phyloP scores from a whole-genome alignment of 2,329 filamentous ascomycete species.

The Xylaria sp. region DNA sequence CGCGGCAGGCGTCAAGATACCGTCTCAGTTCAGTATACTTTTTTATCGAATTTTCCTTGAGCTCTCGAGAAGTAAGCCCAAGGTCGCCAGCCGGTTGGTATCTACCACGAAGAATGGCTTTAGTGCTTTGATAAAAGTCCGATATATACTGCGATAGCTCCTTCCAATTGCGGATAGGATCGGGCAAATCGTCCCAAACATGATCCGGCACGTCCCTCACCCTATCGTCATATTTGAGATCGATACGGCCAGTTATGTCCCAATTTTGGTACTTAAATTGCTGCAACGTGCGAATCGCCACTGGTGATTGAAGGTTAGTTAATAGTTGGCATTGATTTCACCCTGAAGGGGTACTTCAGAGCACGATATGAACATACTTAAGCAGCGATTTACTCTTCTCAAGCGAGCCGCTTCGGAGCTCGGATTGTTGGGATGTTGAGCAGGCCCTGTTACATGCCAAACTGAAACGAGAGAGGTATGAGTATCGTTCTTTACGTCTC shows the following conservation, averaged over 20 bases:
- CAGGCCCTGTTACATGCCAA: neutral
- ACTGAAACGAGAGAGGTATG: neutral
- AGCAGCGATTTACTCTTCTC: constrained; percentile 2
- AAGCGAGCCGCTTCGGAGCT: neutral
- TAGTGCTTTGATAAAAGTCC: neutral
- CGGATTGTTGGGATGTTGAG: neutral
- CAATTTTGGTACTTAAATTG: neutral
- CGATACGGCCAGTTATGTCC: neutral
- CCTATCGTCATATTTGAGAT: neutral
- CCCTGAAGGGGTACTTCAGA: neutral
- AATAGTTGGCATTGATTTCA: neutral
- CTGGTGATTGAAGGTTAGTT: neutral
- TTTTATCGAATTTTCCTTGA: neutral
- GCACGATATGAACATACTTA: neutral
- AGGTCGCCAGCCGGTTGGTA: constrained; percentile 3
- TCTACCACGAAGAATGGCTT: neutral
- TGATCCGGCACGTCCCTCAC: neutral
- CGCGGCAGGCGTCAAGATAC: constrained; percentile 1
- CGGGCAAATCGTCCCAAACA: neutral
- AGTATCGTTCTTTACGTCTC: neutral
- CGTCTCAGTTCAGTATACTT: neutral
- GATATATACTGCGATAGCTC: neutral
- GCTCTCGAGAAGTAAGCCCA: neutral
- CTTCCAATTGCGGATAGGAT: neutral
- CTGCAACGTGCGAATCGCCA: neutral